A percentile compares a stretch with the other conserved stretches of the same genome.
Evolutionary conservation across 306 rosid species (phyloP).

Genomic region (Coriaria nepalensis): DNA sequence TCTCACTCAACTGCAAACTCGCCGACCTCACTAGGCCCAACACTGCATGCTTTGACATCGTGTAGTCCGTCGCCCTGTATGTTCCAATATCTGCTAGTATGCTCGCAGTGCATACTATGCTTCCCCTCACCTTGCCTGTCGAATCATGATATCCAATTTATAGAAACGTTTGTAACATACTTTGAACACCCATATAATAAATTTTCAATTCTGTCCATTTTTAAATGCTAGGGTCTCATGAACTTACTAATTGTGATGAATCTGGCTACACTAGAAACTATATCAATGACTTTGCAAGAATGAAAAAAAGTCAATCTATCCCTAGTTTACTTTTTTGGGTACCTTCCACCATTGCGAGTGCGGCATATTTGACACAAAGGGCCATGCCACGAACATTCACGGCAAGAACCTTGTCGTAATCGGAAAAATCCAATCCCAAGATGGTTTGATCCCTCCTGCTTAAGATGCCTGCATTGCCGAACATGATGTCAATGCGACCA

Average conservation of each 20-base stretch:
- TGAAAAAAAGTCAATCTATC: too few species aligned
- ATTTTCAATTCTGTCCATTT: too few species aligned
- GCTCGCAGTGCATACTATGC: background rate
- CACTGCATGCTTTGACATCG: background rate
- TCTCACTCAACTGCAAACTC: background rate
- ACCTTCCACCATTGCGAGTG: constrained; percentile 34
- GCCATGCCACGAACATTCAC: constrained; percentile 29
- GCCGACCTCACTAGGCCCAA: background rate
- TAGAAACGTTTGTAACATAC: too few species aligned
- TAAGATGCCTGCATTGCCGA: constrained; percentile 43
- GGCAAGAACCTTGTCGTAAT: constrained; percentile 12
- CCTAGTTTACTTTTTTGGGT: too few species aligned
- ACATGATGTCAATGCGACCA: constrained; percentile 44
- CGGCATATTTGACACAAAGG: constrained; percentile 39
- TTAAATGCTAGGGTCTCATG: too few species aligned
- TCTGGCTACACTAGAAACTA: too few species aligned
- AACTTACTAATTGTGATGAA: too few species aligned
- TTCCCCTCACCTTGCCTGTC: too few species aligned
- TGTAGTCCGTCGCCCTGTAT: background rate
- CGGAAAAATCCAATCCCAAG: constrained; percentile 24
- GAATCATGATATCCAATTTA: too few species aligned
- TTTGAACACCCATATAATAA: too few species aligned
- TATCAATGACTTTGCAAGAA: too few species aligned
- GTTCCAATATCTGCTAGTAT: background rate
- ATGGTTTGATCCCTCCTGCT: constrained; percentile 22